Conservation (phyloP, 2,329 filamentous ascomycete species). For the Aureobasidium lini region DNA sequence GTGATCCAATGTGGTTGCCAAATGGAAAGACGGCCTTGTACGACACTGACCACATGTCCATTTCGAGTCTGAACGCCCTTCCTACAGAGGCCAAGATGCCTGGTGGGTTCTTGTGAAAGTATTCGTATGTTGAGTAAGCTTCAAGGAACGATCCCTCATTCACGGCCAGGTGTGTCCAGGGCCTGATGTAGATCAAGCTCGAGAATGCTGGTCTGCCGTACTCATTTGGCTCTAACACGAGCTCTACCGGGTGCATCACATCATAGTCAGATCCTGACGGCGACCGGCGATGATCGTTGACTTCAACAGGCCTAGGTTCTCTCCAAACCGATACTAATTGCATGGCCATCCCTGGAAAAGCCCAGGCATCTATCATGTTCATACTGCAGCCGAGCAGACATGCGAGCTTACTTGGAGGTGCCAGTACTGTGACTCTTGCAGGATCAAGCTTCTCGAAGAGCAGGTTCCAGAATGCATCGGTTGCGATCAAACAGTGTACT, state of each 20-base stretch:
- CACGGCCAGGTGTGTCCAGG: conserved; percentile 58
- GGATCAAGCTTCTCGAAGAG: conserved; percentile 23
- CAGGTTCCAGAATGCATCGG: conserved; percentile 9
- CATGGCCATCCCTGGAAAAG: conserved; percentile 27
- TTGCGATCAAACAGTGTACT: conserved; percentile 7
- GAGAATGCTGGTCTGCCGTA: neutral
- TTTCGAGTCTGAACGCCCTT: conserved; percentile 32
- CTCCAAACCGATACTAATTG: conserved; percentile 23
- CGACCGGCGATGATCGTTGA: neutral
- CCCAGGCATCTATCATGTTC: conserved; percentile 36
- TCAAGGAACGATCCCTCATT: conserved; percentile 71
- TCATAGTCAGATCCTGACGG: neutral
- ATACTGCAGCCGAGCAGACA: conserved; percentile 52
- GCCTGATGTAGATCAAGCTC: conserved; percentile 48
- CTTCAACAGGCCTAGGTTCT: neutral
- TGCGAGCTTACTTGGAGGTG: conserved; percentile 56
- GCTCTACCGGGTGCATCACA: neutral
- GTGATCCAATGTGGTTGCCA: conserved; percentile 46
- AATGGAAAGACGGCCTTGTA: conserved; percentile 65
- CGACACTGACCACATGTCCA: conserved; percentile 16
- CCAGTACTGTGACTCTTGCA: conserved; percentile 33
- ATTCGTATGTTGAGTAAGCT: conserved; percentile 65
- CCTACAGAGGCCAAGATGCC: conserved; percentile 45
- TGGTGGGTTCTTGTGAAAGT: conserved; percentile 57
- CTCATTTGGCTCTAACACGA: neutral